phyloP scores from a whole-genome alignment of 306 rosid genomes.

The Sesbania bispinosa region DNA sequence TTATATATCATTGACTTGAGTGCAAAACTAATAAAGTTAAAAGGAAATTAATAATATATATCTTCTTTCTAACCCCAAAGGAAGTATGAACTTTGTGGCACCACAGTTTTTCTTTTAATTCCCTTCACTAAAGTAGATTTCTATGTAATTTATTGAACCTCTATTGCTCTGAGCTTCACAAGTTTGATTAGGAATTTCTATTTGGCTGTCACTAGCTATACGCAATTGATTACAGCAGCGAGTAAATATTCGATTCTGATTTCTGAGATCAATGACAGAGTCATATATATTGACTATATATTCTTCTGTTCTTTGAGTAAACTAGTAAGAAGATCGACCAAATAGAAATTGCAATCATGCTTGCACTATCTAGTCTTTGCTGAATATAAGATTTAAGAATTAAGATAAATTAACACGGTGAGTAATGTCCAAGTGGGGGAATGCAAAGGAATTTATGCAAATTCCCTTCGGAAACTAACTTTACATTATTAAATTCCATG shows the following conservation, averaged over 20 bases:
- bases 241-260: conserved; percentile 22
- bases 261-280: background rate
- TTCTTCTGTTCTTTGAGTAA: conserved; percentile 22
- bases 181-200: background rate
- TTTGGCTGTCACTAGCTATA: background rate
- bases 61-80: no score
- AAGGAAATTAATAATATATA: no score
- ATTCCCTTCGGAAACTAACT: conserved; percentile 29
- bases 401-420: conserved; percentile 21
- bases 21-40: no score
- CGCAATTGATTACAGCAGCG: conserved; percentile 23
- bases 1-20: no score
- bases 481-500: conserved; percentile 26
- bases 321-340: conserved; percentile 8
- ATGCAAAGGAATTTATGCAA: conserved; percentile 45
- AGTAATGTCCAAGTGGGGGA: background rate
- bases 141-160: no score
- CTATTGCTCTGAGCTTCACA: background rate
- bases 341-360: background rate
- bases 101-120: background rate
- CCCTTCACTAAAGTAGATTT: no score
- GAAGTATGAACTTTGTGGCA: background rate
- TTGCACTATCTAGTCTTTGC: background rate
- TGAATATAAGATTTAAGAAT: conserved; percentile 13
- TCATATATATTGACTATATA: conserved; percentile 35